Evolutionary conservation across 2,329 filamentous ascomycete species (phyloP).

Genomic region (Neocatenulostroma microsporum): DNA sequence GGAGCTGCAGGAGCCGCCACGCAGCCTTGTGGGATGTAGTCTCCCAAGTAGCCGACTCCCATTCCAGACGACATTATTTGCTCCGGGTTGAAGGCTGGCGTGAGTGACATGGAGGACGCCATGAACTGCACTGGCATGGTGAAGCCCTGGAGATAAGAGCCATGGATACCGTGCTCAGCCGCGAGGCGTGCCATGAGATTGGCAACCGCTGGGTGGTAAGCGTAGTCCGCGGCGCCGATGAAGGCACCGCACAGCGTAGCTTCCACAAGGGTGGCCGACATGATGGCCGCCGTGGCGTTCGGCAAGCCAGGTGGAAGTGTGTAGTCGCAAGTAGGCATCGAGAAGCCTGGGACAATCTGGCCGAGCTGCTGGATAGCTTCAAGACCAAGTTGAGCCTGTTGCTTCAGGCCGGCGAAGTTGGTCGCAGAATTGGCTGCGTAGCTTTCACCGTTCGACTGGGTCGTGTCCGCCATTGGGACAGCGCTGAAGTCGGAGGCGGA

Average conservation of each 20-base stretch:
- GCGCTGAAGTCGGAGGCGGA: slow-evolving; percentile 5
- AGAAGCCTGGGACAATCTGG: not conserved
- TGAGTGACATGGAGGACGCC: slow-evolving; percentile 2
- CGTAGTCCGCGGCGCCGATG: slow-evolving; percentile 35
- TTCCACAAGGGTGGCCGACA: not conserved
- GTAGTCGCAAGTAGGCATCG: slow-evolving; percentile 36
- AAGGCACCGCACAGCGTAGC: slow-evolving; percentile 16
- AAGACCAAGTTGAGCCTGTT: slow-evolving; percentile 3
- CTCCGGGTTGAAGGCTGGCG: slow-evolving; percentile 6
- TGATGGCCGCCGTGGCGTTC: slow-evolving; percentile 1
- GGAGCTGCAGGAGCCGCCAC: slow-evolving; percentile 1
- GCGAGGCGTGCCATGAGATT: slow-evolving; percentile 3
- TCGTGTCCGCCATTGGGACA: slow-evolving; percentile 33
- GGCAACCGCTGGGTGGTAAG: slow-evolving; percentile 21
- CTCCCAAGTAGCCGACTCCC: slow-evolving; percentile 5
- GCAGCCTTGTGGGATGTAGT: slow-evolving; percentile 3
- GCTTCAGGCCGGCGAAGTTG: slow-evolving; percentile 25
- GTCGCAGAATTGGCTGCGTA: slow-evolving; percentile 35
- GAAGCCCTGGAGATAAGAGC: slow-evolving; percentile 1
- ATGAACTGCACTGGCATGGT: slow-evolving; percentile 1
- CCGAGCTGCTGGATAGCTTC: slow-evolving; percentile 4
- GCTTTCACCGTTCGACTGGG: slow-evolving; percentile 31
- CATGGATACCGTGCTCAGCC: slow-evolving; percentile 7
- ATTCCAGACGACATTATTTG: slow-evolving; percentile 1
- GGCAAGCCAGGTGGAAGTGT: slow-evolving; percentile 36